Evolutionary conservation across 805 yeast genomes (phyloP).

Genomic region (Yamadazyma ubonensis): DNA sequence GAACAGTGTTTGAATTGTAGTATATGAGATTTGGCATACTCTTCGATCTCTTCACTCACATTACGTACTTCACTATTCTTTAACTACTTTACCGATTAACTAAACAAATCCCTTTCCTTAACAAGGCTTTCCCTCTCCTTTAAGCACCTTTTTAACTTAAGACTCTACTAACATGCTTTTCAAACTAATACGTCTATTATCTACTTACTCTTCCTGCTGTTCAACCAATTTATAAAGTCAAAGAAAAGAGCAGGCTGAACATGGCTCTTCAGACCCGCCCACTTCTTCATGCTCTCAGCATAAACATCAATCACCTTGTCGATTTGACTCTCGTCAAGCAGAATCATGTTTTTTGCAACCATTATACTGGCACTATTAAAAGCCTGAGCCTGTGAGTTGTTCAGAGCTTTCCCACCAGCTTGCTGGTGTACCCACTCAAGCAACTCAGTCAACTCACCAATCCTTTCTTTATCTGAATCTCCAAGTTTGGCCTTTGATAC

Average conservation of each 20-base stretch:
- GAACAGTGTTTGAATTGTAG: too few species aligned
- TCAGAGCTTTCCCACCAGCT: too few species aligned
- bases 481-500: constrained; percentile 49
- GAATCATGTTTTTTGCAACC: constrained; percentile 53
- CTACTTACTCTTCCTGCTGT: constrained; percentile 35
- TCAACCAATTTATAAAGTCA: constrained; percentile 80
- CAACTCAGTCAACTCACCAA: constrained; percentile 24
- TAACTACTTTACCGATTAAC: too few species aligned
- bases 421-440: constrained; percentile 43
- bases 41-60: too few species aligned
- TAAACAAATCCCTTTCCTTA: too few species aligned
- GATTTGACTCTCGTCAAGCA: constrained; percentile 32
- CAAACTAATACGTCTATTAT: background rate
- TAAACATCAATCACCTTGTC: constrained; percentile 56
- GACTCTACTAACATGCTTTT: too few species aligned
- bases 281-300: constrained; percentile 50
- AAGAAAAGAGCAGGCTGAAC: constrained; percentile 58
- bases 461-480: constrained; percentile 14
- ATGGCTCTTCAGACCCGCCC: constrained; percentile 56
- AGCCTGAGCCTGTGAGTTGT: constrained; percentile 52
- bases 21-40: too few species aligned
- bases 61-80: too few species aligned
- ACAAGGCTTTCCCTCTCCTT: too few species aligned
- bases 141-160: too few species aligned
- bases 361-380: constrained; percentile 67